Evolutionary conservation across 345 rosid genomes (phyloP).

Genomic region (Eucalyptus melliodora): DNA sequence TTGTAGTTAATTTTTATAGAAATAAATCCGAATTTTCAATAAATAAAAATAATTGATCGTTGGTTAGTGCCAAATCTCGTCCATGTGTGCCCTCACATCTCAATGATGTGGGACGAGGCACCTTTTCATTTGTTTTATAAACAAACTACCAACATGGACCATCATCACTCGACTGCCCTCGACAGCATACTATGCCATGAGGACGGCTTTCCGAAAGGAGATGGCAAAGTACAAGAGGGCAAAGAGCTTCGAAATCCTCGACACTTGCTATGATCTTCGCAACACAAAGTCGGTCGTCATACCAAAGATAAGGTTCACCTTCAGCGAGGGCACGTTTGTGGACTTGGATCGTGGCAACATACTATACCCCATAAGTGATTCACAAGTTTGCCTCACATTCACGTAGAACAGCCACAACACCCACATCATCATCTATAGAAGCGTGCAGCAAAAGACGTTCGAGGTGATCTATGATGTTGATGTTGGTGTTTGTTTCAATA

Average conservation of each 20-base stretch:
- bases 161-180: slow-evolving; percentile 73
- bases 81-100: too few relatives aligned
- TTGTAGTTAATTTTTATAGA: too few relatives aligned
- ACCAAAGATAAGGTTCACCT: slow-evolving; percentile 69
- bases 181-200: slow-evolving; percentile 51
- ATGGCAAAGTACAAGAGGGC: slow-evolving; percentile 35
- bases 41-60: too few relatives aligned
- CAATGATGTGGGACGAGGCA: too few relatives aligned
- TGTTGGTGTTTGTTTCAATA: too few relatives aligned
- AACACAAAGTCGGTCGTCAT: slow-evolving; percentile 53
- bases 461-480: slow-evolving; percentile 49
- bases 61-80: too few relatives aligned
- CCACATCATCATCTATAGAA: slow-evolving; percentile 51
- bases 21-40: too few relatives aligned
- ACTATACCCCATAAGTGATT: slow-evolving; percentile 35
- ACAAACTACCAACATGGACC: slow-evolving; percentile 1
- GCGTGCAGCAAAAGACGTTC: slow-evolving; percentile 75
- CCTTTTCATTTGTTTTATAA: too few relatives aligned
- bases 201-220: slow-evolving; percentile 47
- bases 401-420: slow-evolving; percentile 45
- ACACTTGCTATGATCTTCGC: slow-evolving; percentile 77
- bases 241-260: slow-evolving; percentile 48
- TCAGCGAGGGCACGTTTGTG: slow-evolving; percentile 50
- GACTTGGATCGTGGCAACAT: neutral
- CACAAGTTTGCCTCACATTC: slow-evolving; percentile 73